Base-by-base conservation (phyloP, 441 rosid species). In the Erysimum cheiri region DNA sequence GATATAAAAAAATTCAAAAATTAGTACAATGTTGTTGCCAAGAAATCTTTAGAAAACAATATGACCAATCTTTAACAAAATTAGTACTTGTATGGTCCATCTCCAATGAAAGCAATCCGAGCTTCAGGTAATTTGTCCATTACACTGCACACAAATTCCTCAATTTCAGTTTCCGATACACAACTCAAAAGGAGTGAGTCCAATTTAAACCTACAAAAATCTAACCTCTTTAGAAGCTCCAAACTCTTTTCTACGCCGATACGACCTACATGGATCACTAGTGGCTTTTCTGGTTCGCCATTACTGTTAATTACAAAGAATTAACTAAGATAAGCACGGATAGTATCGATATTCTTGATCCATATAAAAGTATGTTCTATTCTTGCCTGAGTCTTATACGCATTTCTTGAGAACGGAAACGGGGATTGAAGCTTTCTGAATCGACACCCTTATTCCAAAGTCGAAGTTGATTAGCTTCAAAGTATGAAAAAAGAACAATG, bases 381-480 rank as follows among this genome's bases (percentile, higher is more conserved):
- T 60, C 67, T 65, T 49, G 79, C 98, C 96, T 94, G 49, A 94
- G 81, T 85, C 88, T 88, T 57, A 81, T 17, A 58, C 99, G 87
- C 97, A 94, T 94, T 78, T 91, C 94, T 41, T 82, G 80, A 59
- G 85, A 88, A 72, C 83, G 81, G 72, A 76, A 94, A 63, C 82
- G 87, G 19, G 97, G 97, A 79, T 91, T 83, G 73, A 94, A 94
- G 76, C 91, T 90, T 72, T 87, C 94, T 37, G 94, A 91, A 83
- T 94, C 99, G 9, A 94, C 99, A 67, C 99, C 99, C 83, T 94
- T 94, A 60, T 88, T 94, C 97, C 99, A 94, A 69, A 94, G 89
- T 36, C 96, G 92, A 57, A 94, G 93, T 87, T 87, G 93, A 71
- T 91, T 85, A 62, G 97, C 97, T 94, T 83, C 71, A 57, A 41